These are phyloP conservation scores for Xylona heveae DNA, from an alignment of 495 filamentous ascomycete species.

Conservation along the genomic window DNA sequence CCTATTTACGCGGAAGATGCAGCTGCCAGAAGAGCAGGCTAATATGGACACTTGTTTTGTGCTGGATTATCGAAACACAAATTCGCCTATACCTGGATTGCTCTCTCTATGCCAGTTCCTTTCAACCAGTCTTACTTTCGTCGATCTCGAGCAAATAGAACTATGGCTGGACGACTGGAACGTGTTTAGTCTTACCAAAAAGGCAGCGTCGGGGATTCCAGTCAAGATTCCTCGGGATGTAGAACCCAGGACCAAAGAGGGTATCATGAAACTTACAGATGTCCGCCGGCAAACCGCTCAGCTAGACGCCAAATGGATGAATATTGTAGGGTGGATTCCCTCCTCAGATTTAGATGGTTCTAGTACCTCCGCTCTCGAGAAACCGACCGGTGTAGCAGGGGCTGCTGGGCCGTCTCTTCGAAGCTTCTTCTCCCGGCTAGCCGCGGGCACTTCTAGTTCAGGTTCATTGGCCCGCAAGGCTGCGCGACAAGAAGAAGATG, in stretches of 20 bases:
- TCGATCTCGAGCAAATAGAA: slow-evolving; percentile 69
- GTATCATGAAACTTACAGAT: slow-evolving; percentile 56
- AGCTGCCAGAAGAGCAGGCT: slow-evolving; percentile 36
- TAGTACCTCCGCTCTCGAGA: slow-evolving; percentile 17
- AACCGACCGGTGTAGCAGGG: slow-evolving; percentile 8
- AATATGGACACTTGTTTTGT: slow-evolving; percentile 69
- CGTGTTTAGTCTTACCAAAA: slow-evolving; percentile 58
- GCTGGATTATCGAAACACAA: slow-evolving; percentile 73
- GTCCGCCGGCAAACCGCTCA: slow-evolving; percentile 67
- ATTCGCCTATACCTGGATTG: slow-evolving; percentile 65
- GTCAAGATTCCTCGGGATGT: slow-evolving; percentile 62
- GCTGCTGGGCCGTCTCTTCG: slow-evolving; percentile 36
- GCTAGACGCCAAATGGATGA: slow-evolving; percentile 84
- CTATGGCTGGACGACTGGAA: slow-evolving; percentile 77
- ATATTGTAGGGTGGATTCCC: slow-evolving; percentile 62
- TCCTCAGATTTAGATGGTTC: slow-evolving; percentile 13
- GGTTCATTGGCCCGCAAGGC: slow-evolving; percentile 21
- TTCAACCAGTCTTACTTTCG: slow-evolving; percentile 88
- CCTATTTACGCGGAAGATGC: slow-evolving; percentile 66
- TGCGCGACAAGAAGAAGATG: slow-evolving; percentile 25
- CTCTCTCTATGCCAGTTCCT: slow-evolving; percentile 78
- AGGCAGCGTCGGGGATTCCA: slow-evolving; percentile 48
- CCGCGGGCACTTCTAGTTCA: slow-evolving; percentile 22
- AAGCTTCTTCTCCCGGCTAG: slow-evolving; percentile 61
- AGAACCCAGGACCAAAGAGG: slow-evolving; percentile 58